Conservation (phyloP, 2,329 filamentous ascomycete species). For the Cladosporium cucumerinum region DNA sequence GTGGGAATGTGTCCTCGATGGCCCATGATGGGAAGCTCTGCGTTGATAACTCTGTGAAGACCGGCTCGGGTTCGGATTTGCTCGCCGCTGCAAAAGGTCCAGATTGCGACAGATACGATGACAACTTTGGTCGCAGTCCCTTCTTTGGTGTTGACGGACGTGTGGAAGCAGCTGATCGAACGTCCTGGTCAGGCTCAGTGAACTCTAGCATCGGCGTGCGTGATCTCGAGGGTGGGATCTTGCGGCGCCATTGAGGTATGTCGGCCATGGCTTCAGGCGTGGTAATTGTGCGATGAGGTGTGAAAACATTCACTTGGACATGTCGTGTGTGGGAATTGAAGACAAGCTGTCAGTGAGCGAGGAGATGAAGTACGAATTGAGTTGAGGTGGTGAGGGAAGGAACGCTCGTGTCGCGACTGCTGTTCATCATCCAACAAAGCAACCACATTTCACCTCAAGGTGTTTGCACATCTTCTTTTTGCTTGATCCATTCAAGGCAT, state of each 20-base stretch:
- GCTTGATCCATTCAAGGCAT: neutral
- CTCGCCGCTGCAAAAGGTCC: constrained; percentile 11
- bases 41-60: constrained; percentile 22
- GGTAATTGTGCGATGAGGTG: neutral
- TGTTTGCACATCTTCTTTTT: neutral
- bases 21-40: constrained; percentile 29
- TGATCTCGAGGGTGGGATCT: constrained; percentile 32
- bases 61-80: constrained; percentile 21
- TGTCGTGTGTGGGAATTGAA: neutral
- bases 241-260: constrained; percentile 36
- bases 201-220: constrained; percentile 31
- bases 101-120: constrained; percentile 40
- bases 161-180: neutral
- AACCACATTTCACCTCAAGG: neutral
- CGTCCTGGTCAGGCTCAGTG: constrained; percentile 30
- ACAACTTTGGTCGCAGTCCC: constrained; percentile 39
- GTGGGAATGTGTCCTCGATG: constrained; percentile 26
- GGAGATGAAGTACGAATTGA: neutral
- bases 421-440: neutral
- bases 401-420: neutral
- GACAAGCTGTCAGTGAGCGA: neutral
- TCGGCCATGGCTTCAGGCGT: constrained; percentile 28
- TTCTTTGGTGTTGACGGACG: constrained; percentile 32
- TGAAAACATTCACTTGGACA: neutral
- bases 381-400: constrained; percentile 8